Conservation (phyloP, 805 yeast species). For the Grigorovia transvaalensis region DNA sequence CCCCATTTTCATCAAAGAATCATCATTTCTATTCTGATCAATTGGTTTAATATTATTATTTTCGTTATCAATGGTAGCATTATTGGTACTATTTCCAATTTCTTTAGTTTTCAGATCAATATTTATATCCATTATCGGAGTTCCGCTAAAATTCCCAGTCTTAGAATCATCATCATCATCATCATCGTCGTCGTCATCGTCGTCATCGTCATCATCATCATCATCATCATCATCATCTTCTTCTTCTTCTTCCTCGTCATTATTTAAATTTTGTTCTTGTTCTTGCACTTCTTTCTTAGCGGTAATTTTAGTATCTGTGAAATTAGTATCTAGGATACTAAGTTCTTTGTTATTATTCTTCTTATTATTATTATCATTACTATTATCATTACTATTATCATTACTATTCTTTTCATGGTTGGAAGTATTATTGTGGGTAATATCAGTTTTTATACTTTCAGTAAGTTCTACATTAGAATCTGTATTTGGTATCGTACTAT, state of each 20-base stretch:
- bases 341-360: neutral
- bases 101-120: neutral
- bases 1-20: neutral
- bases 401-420: neutral
- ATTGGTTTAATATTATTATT: neutral
- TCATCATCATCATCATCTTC: constrained; percentile 1
- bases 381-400: too few relatives aligned
- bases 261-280: too few relatives aligned
- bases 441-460: too few relatives aligned
- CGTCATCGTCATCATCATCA: constrained; percentile 3
- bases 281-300: too few relatives aligned
- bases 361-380: neutral
- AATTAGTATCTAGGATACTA: neutral
- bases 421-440: too few relatives aligned
- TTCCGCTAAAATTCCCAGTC: neutral
- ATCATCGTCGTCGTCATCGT: constrained; percentile 1
- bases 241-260: neutral
- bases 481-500: too few relatives aligned
- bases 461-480: too few relatives aligned
- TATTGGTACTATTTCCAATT: neutral
- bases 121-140: constrained; percentile 1
- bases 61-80: neutral
- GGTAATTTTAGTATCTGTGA: too few relatives aligned
- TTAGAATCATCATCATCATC: neutral
- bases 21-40: neutral